phyloP scores from a whole-genome alignment of 2,329 filamentous ascomycete genomes.

The Paecilomyces fulvus region DNA sequence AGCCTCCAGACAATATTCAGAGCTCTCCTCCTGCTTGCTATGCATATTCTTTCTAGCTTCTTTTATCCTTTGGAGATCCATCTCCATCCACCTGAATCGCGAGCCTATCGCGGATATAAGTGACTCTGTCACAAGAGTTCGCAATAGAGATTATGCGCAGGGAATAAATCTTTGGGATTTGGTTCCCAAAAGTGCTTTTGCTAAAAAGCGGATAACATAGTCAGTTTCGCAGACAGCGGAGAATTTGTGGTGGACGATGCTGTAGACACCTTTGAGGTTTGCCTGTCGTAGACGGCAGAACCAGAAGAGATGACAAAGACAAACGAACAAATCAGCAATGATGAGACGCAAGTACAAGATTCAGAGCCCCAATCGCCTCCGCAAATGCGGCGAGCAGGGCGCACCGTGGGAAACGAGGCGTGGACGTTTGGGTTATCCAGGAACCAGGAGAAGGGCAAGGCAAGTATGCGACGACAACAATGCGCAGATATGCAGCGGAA shows the following conservation, averaged over 20 bases:
- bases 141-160: not conserved
- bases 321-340: not conserved
- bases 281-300: not conserved
- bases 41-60: constrained; percentile 25
- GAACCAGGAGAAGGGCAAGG: not conserved
- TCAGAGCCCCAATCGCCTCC: not conserved
- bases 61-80: constrained; percentile 36
- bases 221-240: not conserved
- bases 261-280: not conserved
- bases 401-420: not conserved
- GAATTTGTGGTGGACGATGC: not conserved
- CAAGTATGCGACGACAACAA: not conserved
- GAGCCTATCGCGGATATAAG: not conserved
- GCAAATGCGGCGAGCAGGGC: not conserved
- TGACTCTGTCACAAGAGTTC: not conserved
- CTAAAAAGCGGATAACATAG: not conserved
- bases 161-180: not conserved
- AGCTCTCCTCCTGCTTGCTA: constrained; percentile 26
- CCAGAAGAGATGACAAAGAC: not conserved
- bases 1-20: constrained; percentile 26
- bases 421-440: not conserved
- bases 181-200: not conserved
- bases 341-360: not conserved
- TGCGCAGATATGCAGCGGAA: not conserved
- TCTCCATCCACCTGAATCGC: constrained; percentile 12